These are phyloP conservation scores for Penicillium cinerascens DNA, from an alignment of 495 filamentous ascomycete species.

Conservation along the genomic window DNA sequence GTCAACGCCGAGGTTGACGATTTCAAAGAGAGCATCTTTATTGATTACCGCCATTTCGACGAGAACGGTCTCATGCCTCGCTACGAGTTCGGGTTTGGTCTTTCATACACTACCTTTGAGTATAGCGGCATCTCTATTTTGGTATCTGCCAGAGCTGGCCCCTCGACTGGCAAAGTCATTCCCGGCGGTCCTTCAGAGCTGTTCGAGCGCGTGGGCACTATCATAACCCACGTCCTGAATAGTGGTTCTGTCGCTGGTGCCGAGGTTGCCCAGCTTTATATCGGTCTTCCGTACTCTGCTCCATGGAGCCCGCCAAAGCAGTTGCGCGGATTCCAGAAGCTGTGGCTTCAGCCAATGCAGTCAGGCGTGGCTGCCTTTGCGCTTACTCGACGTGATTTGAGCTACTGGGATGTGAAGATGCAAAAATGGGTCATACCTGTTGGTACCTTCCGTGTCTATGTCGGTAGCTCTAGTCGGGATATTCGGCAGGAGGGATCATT, in stretches of 20 bases:
- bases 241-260: constrained; percentile 48
- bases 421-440: constrained; percentile 64
- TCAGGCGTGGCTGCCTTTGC: constrained; percentile 48
- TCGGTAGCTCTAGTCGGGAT: constrained; percentile 51
- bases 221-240: constrained; percentile 49
- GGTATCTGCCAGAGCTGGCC: constrained; percentile 31
- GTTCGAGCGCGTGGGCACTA: constrained; percentile 51
- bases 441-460: constrained; percentile 43
- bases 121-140: constrained; percentile 50
- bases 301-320: constrained; percentile 23
- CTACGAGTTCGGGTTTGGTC: constrained; percentile 67
- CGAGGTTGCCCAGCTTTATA: constrained; percentile 64
- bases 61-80: constrained; percentile 53
- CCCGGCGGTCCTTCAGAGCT: constrained; percentile 57
- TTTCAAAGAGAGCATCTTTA: constrained; percentile 60
- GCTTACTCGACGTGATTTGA: constrained; percentile 60
- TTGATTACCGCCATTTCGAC: constrained; percentile 71
- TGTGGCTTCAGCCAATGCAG: constrained; percentile 37
- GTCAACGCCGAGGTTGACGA: constrained; percentile 53
- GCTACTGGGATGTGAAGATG: constrained; percentile 58
- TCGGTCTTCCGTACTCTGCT: constrained; percentile 47
- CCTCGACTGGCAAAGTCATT: constrained; percentile 34
- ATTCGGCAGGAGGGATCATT: constrained; percentile 20
- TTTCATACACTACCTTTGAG: constrained; percentile 62
- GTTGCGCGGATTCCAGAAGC: constrained; percentile 63